phyloP scores from a whole-genome alignment of 768 basidiomycete genomes.

The Piloderma croceum region DNA sequence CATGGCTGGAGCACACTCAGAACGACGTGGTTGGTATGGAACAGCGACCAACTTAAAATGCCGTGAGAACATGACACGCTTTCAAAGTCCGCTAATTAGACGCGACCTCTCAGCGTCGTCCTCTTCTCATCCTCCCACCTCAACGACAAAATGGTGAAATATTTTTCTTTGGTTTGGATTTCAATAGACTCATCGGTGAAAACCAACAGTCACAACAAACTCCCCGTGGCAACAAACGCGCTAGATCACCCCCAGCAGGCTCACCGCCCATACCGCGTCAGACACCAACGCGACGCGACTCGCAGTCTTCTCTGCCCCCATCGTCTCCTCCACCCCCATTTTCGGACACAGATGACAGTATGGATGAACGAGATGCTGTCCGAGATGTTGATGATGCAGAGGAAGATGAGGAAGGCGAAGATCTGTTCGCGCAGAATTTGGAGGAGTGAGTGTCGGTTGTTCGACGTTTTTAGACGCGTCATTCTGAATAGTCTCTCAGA shows the following conservation, averaged over 20 bases:
- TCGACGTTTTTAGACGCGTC: conserved; percentile 8
- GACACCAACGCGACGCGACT: conserved; percentile 46
- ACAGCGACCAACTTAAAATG: too few relatives aligned
- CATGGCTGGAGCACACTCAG: too few relatives aligned
- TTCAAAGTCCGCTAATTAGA: conserved; percentile 40
- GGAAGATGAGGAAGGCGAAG: conserved; percentile 75
- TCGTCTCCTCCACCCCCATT: conserved; percentile 81
- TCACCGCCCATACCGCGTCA: conserved; percentile 43
- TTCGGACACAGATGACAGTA: conserved; percentile 79
- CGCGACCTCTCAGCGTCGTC: conserved; percentile 43
- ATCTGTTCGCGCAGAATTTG: conserved; percentile 80
- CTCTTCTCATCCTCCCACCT: conserved; percentile 12
- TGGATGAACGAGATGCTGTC: conserved; percentile 66
- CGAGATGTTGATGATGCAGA: conserved; percentile 61
- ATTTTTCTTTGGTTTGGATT: too few relatives aligned
- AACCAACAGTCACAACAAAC: conserved; percentile 34
- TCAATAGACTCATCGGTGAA: too few relatives aligned
- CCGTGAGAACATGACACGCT: conserved; percentile 32
- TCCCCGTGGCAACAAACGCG: conserved; percentile 56
- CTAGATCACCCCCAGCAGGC: conserved; percentile 50
- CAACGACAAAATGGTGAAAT: background rate
- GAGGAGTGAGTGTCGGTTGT: conserved; percentile 49
- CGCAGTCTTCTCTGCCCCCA: conserved; percentile 76
- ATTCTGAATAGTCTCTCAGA: conserved; percentile 29
- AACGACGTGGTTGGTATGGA: too few relatives aligned